Percentiles rank a stretch among this genome's conserved stretches.
These are phyloP conservation scores for Trichosporon inkin DNA, from an alignment of 1,284 basidiomycete species.

Conservation along the genomic window DNA sequence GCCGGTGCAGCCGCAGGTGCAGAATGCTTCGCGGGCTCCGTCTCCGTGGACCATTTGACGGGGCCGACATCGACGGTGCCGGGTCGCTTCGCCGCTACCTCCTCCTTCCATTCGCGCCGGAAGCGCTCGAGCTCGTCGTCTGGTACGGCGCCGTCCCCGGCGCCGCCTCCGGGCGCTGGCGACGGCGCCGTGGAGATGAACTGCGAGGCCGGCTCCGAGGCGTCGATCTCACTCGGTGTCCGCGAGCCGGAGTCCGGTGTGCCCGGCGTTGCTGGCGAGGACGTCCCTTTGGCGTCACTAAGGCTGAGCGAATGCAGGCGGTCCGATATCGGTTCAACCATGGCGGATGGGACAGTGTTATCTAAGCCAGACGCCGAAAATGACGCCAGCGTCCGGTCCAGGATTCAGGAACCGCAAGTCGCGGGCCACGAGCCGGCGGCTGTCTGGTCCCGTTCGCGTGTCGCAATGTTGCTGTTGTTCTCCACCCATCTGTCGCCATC, in stretches of 20 bases:
- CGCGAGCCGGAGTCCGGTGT: background rate
- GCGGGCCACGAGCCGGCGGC: background rate
- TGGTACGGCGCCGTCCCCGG: slow-evolving; percentile 6
- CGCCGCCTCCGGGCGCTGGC: slow-evolving; percentile 5
- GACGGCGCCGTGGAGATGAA: background rate
- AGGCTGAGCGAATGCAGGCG: background rate
- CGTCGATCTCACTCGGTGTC: slow-evolving; percentile 2
- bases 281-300: background rate
- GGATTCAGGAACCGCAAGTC: background rate
- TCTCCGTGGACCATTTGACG: slow-evolving; percentile 12
- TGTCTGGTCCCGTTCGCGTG: slow-evolving; percentile 1
- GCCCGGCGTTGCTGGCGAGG: background rate
- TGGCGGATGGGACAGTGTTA: background rate
- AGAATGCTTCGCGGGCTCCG: background rate
- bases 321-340: slow-evolving; percentile 8
- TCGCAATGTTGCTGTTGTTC: background rate
- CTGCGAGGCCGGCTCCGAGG: background rate
- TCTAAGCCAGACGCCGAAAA: background rate
- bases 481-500: background rate
- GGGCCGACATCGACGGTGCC: slow-evolving; percentile 13
- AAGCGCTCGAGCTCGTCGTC: slow-evolving; percentile 62
- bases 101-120: slow-evolving; percentile 68
- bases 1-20: background rate
- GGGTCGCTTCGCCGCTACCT: slow-evolving; percentile 50
- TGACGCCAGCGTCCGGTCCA: slow-evolving; percentile 2